Base-by-base conservation (phyloP, 305 asterid genomes). In the Rubia balearica region DNA sequence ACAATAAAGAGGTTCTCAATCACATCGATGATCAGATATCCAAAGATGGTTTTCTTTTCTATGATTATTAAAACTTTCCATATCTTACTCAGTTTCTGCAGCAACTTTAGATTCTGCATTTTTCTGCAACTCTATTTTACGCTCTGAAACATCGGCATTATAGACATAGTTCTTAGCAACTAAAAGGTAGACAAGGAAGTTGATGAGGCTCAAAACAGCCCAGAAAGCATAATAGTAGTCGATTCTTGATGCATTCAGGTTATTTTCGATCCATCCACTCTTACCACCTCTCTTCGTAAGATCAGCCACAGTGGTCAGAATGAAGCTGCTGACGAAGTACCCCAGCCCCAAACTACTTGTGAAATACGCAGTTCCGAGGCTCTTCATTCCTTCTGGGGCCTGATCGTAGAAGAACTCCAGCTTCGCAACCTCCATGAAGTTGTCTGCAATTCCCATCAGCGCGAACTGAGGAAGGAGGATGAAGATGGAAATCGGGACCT, bases 341-440 rank as follows among this genome's bases (percentile, higher is more conserved):
- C 96, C 96, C 33, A 83, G 62, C 7, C 95, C 90, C 41, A 90
- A 68, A 55, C 88, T 86, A 1, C 89, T 88, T 5, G 88, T 90
- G 11, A 79, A 86, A 63, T 90, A 90, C 0, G 96, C 86, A 1
- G 96, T 79, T 40, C 96, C 95, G 0, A 90, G 86, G n/a, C 92
- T 86, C 72, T 86, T 88, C 92, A 88, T 87, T 7, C 89, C 89
- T 65, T 84, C 80, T 9, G 96, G 92, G 3, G 96, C 92, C 11
- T 87, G 96, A 16, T 89, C 92, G 13, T 89, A 89, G 81, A 89
- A 89, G 57, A 87, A 85, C 74, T 89, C 90, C 0, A 89, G 70
- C 70, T 87, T 89, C 0, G 88, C 88, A 10, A 87, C 90, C 51
- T 87, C 96, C 70, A 85, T 33, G 67, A 86, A 88, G 71, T 75